Percentiles rank a stretch among this genome's conserved stretches.
These are phyloP conservation scores for Smithsoniella earleae DNA, from an alignment of 163 green algal genomes.

Conservation along the genomic window DNA sequence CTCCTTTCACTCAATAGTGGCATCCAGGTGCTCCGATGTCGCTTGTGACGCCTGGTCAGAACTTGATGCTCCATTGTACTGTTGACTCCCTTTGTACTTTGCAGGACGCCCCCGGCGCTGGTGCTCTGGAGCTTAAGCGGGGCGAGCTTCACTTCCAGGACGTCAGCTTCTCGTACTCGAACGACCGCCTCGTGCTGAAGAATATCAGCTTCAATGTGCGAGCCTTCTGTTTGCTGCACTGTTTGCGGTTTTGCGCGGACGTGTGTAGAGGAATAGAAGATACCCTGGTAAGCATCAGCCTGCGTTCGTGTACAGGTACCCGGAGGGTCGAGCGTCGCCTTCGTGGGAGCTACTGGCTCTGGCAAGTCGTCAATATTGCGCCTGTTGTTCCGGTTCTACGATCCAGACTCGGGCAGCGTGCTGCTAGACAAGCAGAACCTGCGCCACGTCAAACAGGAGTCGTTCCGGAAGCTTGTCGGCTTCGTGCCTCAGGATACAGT, in stretches of 20 bases:
- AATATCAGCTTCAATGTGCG: constrained; percentile 39
- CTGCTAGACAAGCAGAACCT: constrained; percentile 49
- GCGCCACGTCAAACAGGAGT: constrained; percentile 42
- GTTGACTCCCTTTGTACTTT: too few relatives aligned
- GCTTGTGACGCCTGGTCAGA: too few relatives aligned
- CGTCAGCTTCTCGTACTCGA: constrained; percentile 47
- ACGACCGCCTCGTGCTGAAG: constrained; percentile 35
- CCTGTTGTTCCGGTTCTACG: constrained; percentile 56
- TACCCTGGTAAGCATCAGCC: background rate
- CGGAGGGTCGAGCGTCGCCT: constrained; percentile 42
- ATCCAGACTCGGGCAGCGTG: constrained; percentile 43
- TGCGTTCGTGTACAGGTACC: constrained; percentile 28
- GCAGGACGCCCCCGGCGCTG: constrained; percentile 34
- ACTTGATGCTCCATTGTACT: too few relatives aligned
- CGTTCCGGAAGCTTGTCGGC: constrained; percentile 45
- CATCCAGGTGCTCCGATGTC: too few relatives aligned
- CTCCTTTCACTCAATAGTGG: constrained; percentile 37
- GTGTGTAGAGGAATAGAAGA: background rate
- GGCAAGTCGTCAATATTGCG: constrained; percentile 39
- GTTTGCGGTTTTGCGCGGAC: background rate
- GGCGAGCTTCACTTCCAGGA: constrained; percentile 44
- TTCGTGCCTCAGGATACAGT: constrained; percentile 70
- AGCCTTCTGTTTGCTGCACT: background rate
- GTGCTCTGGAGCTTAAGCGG: constrained; percentile 30
- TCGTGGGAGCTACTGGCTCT: constrained; percentile 43